Conservation (phyloP, 2,329 filamentous ascomycete species). For the Penicillium polonicum region DNA sequence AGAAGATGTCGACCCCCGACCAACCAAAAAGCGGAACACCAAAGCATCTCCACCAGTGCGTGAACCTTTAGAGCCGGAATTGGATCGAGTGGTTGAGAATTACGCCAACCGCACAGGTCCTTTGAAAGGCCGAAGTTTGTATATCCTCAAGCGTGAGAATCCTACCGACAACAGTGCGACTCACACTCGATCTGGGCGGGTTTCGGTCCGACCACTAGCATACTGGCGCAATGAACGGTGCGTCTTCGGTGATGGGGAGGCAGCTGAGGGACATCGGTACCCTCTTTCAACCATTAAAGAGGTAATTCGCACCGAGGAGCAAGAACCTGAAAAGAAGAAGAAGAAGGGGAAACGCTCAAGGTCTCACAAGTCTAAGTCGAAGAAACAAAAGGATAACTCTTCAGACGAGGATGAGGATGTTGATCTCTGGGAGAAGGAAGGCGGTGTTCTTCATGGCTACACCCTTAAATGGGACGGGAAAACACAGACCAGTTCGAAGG, state of each 20-base stretch:
- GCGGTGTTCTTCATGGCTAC: conserved; percentile 44
- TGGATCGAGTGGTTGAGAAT: conserved; percentile 45
- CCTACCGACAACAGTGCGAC: conserved; percentile 55
- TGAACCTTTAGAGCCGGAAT: conserved; percentile 34
- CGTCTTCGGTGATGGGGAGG: conserved; percentile 64
- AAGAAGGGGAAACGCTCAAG: conserved; percentile 32
- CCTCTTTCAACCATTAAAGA: conserved; percentile 71
- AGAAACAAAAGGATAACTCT: conserved; percentile 37
- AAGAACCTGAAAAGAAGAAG: conserved; percentile 45
- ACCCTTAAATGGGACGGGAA: conserved; percentile 46
- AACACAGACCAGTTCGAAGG: conserved; percentile 37
- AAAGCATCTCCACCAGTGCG: conserved; percentile 25
- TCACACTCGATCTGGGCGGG: conserved; percentile 74
- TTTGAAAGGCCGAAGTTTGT: conserved; percentile 49
- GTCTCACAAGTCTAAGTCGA: conserved; percentile 33
- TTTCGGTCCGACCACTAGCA: conserved; percentile 73
- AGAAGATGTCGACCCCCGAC: conserved; percentile 26
- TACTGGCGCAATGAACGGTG: conserved; percentile 85
- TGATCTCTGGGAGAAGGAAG: conserved; percentile 48
- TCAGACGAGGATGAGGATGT: conserved; percentile 41
- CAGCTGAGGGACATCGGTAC: conserved; percentile 56
- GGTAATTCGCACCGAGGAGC: conserved; percentile 71
- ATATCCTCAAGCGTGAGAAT: conserved; percentile 52
- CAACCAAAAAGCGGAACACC: conserved; percentile 34
- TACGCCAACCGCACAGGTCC: conserved; percentile 46